A percentile compares a stretch with the other conserved stretches of the same genome.
These are phyloP conservation scores for Acidomyces sp. DNA, from an alignment of 495 filamentous ascomycete genomes.

Conservation along the genomic window DNA sequence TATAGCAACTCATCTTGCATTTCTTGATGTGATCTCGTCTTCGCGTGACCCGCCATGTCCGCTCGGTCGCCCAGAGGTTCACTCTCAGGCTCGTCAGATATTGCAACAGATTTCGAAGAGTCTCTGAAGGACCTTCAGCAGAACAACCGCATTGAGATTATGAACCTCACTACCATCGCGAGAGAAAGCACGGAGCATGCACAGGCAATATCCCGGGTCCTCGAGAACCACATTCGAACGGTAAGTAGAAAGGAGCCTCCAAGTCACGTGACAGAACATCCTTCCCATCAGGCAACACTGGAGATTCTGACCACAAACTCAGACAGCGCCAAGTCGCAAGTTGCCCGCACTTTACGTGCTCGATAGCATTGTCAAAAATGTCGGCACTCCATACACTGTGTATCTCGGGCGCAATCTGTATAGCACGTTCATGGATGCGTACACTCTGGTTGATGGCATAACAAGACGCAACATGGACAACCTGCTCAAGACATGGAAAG, in stretches of 20 bases:
- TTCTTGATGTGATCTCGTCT: conserved; percentile 1
- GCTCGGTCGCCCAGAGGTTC: conserved; percentile 16
- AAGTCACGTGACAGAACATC: conserved; percentile 1
- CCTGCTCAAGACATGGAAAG: conserved; percentile 97
- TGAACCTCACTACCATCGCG: conserved; percentile 88
- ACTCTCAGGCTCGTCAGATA: conserved; percentile 40
- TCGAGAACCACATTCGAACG: conserved; percentile 84
- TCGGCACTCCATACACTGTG: conserved; percentile 89
- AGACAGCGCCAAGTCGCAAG: conserved; percentile 77
- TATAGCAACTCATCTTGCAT: too few species aligned
- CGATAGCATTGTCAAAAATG: conserved; percentile 97
- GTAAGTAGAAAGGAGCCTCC: conserved; percentile 62
- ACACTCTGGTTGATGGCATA: conserved; percentile 65
- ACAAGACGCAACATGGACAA: conserved; percentile 87
- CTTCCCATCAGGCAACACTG: neutral
- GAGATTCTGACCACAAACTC: conserved; percentile 19
- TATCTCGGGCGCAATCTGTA: conserved; percentile 87
- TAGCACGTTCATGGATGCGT: conserved; percentile 90
- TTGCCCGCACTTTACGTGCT: conserved; percentile 93
- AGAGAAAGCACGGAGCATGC: conserved; percentile 93
- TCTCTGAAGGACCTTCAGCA: conserved; percentile 80
- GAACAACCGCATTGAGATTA: conserved; percentile 86
- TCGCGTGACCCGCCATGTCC: conserved; percentile 46
- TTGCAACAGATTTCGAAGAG: conserved; percentile 87
- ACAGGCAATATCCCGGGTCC: conserved; percentile 70